A percentile compares a stretch with the other conserved stretches of the same genome.
phyloP scores from a whole-genome alignment of 2,329 filamentous ascomycete species.

The Botrytis medusae region DNA sequence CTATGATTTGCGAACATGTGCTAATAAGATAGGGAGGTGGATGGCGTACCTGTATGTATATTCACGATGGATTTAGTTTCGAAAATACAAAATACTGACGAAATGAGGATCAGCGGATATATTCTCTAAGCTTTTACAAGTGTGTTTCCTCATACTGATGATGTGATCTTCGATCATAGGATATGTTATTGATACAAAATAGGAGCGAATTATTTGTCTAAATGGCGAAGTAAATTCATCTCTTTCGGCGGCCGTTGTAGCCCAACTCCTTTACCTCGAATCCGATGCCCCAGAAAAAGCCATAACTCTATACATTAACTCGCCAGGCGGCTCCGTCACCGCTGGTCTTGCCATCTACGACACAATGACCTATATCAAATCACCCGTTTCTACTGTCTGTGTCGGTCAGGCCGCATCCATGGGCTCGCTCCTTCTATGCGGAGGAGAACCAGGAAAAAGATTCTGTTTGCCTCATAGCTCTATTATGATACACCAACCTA shows the following conservation, averaged over 20 bases:
- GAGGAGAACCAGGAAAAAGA: constrained; percentile 79
- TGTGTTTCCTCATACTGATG: constrained; percentile 41
- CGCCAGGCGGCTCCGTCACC: constrained; percentile 87
- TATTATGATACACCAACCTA: constrained; percentile 97
- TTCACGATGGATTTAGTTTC: constrained; percentile 31
- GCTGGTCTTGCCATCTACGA: constrained; percentile 93
- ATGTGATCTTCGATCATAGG: neutral
- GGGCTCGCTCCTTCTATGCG: constrained; percentile 85
- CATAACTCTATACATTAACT: constrained; percentile 98
- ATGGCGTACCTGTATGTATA: constrained; percentile 70
- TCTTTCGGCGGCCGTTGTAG: constrained; percentile 89
- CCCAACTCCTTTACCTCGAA: constrained; percentile 96
- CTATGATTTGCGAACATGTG: constrained; percentile 17
- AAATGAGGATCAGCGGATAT: constrained; percentile 62
- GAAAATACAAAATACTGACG: constrained; percentile 28
- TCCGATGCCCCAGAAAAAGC: constrained; percentile 92
- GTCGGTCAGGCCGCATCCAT: constrained; percentile 93
- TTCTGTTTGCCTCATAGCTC: constrained; percentile 90
- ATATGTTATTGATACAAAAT: constrained; percentile 72
- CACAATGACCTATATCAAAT: constrained; percentile 95
- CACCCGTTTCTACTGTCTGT: constrained; percentile 91
- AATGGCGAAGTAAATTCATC: constrained; percentile 90
- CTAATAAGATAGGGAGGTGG: constrained; percentile 61
- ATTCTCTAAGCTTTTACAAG: constrained; percentile 76
- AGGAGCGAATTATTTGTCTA: constrained; percentile 92